Percentiles rank a stretch among this genome's conserved stretches.
phyloP scores from a whole-genome alignment of 441 rosid species.

The Adansonia madagascariensis region DNA sequence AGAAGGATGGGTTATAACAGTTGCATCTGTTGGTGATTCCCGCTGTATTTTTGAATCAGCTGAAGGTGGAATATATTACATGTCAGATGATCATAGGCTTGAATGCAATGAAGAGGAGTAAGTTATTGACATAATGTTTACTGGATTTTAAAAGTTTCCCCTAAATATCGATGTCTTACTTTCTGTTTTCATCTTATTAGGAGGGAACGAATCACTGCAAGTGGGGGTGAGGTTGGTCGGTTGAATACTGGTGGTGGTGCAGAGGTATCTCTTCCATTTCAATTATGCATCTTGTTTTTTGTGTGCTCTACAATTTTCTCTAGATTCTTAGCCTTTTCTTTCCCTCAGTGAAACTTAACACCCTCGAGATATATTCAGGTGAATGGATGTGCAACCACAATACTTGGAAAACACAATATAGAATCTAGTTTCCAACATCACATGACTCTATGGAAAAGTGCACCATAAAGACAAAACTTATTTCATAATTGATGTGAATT shows the following conservation, averaged over 20 bases:
- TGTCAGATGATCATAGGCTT: slow-evolving; percentile 96
- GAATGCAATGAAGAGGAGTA: slow-evolving; percentile 94
- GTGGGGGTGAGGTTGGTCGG: slow-evolving; percentile 99
- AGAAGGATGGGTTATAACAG: slow-evolving; percentile 92
- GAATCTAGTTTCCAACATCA: slow-evolving; percentile 2
- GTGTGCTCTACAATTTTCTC: slow-evolving; percentile 18
- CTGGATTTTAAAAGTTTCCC: slow-evolving; percentile 24
- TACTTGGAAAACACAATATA: background rate
- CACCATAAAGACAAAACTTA: background rate
- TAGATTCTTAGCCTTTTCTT: background rate
- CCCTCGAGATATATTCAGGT: background rate
- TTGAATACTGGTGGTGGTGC: slow-evolving; percentile 97
- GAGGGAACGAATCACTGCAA: slow-evolving; percentile 88
- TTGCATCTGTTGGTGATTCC: slow-evolving; percentile 99
- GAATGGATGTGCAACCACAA: background rate
- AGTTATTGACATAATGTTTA: slow-evolving; percentile 35
- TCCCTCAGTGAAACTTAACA: slow-evolving; percentile 10
- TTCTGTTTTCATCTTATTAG: slow-evolving; percentile 42
- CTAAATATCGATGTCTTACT: slow-evolving; percentile 26
- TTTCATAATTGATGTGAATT: slow-evolving; percentile 8
- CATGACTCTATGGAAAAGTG: slow-evolving; percentile 3
- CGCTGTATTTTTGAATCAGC: slow-evolving; percentile 96
- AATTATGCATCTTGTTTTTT: slow-evolving; percentile 20
- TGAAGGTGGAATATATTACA: slow-evolving; percentile 81
- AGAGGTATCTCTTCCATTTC: slow-evolving; percentile 59